Evolutionary conservation across 1,284 basidiomycete species (phyloP), one percentile per base, ranked within the genome.

Genomic region (Irpex sp.): DNA sequence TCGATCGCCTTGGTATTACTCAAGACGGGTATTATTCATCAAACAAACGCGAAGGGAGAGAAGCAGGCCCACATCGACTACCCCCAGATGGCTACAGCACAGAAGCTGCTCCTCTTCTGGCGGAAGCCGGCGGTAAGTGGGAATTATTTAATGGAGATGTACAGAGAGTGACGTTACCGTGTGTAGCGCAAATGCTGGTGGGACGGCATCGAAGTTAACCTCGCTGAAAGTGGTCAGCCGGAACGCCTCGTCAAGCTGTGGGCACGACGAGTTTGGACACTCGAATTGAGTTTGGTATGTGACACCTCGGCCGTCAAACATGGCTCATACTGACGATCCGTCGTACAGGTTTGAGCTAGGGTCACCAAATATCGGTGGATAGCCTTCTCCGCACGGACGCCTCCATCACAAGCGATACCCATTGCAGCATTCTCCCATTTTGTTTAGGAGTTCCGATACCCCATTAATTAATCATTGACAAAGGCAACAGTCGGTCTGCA

Each of bases 31-130:
- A 98, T 98, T 70, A 83, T 86, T 19, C 96, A 98, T 71, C 79
- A 73, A 21, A 71, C 86, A 54, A 74, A 69, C 36, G 70, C 75
- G 4, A 82, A 81, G 60, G 84, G 81, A 38, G 89, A 91, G 68
- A 84, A 82, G 64, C 84, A 85, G 21, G 91, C 91, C 60, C 88
- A 88, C 52, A 81, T 99, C 63, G 96, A 99, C 77, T 89, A 93
- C 67, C 81, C 85, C 63, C 97, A 99, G 78, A 96, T 99, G 91
- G 88, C 89, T 37, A 99, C 97, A 5, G 96, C 97, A 8, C 97
- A 99, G 77, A 99, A 99, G 79, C 81, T 99, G 51, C 80, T 99
- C 48, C 78, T 99, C 57, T 99, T 99, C 82, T 99, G 97, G 97
- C 85, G 97, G 74, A 99, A 99, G 78, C 97, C 97, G 37, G 97